Evolutionary conservation across 768 basidiomycete species (phyloP).

Genomic region (Rhodotorula toruloides): DNA sequence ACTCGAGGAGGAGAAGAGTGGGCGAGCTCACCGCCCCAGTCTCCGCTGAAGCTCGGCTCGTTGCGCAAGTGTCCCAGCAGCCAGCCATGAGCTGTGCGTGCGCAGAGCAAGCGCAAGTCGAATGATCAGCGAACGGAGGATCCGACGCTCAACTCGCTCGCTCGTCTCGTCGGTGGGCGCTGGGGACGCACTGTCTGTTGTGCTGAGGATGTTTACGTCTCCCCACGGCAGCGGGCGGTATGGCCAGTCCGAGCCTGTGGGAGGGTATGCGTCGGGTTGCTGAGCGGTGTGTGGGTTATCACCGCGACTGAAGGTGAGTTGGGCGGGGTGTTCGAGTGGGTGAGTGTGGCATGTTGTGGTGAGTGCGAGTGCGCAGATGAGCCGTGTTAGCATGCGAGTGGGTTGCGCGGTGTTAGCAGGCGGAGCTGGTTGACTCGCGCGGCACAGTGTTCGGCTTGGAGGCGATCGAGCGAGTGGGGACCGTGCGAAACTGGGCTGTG

Average conservation of each 20-base stretch:
- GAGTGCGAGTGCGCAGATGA: too few relatives aligned
- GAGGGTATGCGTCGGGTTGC: constrained; percentile 28
- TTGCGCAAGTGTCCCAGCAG: constrained; percentile 75
- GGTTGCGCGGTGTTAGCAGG: too few relatives aligned
- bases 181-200: too few relatives aligned
- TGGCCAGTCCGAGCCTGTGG: constrained; percentile 54
- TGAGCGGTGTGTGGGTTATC: background rate
- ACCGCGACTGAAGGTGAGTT: background rate
- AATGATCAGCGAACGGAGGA: constrained; percentile 50
- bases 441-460: too few relatives aligned
- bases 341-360: too few relatives aligned
- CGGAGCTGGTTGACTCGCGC: too few relatives aligned
- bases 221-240: constrained; percentile 70
- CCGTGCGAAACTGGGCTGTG: too few relatives aligned
- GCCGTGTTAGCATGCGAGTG: too few relatives aligned
- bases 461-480: too few relatives aligned
- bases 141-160: too few relatives aligned
- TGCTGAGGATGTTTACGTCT: constrained; percentile 81
- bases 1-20: background rate
- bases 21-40: constrained; percentile 42
- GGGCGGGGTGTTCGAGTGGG: background rate
- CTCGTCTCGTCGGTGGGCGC: too few relatives aligned
- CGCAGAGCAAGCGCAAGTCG: background rate
- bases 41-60: constrained; percentile 65
- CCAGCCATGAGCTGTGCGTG: constrained; percentile 53